A percentile compares a stretch with the other conserved stretches of the same genome.
These are phyloP conservation scores for Curvularia sp. DNA, from an alignment of 2,329 filamentous ascomycete species.

Conservation along the genomic window DNA sequence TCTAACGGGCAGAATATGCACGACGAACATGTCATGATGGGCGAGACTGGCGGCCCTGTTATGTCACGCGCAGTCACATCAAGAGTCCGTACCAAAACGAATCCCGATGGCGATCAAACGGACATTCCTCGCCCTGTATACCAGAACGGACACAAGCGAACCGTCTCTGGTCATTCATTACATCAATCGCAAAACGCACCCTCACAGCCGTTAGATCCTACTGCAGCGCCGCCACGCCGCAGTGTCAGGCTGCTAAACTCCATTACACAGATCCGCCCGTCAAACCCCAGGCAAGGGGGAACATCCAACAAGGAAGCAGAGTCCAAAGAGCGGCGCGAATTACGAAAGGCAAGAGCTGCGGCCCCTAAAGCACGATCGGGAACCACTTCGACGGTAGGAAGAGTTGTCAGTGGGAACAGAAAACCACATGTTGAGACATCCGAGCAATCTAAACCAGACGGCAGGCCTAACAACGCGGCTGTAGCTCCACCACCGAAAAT, in stretches of 20 bases:
- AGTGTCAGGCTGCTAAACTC: conserved; percentile 53
- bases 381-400: conserved; percentile 74
- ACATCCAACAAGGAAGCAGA: conserved; percentile 61
- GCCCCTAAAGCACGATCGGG: conserved; percentile 69
- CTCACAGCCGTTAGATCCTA: conserved; percentile 44
- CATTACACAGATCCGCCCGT: conserved; percentile 68
- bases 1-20: conserved; percentile 49
- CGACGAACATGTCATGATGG: conserved; percentile 56
- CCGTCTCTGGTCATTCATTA: conserved; percentile 81
- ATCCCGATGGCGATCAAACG: conserved; percentile 50
- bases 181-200: conserved; percentile 41
- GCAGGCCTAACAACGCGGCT: conserved; percentile 44
- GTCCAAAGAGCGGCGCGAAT: conserved; percentile 70
- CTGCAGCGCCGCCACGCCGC: conserved; percentile 53
- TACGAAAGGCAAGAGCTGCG: conserved; percentile 84
- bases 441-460: conserved; percentile 72
- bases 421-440: conserved; percentile 72
- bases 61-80: conserved; percentile 51
- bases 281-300: conserved; percentile 66
- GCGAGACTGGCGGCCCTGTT: conserved; percentile 45
- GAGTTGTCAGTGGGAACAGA: conserved; percentile 88
- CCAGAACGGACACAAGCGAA: conserved; percentile 77
- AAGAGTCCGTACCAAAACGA: conserved; percentile 49
- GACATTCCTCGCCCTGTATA: conserved; percentile 47
- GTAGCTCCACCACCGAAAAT: conserved; percentile 40